Evolutionary conservation across 2,329 filamentous ascomycete genomes (phyloP).

Genomic region (Didymella sp.): DNA sequence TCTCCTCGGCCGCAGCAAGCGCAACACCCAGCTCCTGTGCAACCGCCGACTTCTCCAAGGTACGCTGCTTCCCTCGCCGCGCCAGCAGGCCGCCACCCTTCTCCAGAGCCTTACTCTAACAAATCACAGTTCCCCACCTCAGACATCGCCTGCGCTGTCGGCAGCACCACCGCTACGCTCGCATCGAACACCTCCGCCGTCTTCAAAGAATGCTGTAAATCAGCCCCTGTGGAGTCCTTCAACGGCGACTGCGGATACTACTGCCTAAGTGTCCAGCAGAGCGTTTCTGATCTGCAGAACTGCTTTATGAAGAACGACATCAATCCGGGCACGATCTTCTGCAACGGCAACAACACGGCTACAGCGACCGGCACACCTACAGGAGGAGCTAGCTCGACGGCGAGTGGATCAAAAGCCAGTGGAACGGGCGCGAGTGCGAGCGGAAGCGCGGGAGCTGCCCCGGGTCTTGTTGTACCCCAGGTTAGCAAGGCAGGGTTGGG

Average conservation of each 20-base stretch:
- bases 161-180: conserved; percentile 28
- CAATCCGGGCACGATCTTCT: conserved; percentile 31
- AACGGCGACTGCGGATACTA: conserved; percentile 41
- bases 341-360: conserved; percentile 36
- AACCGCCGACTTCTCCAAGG: conserved; percentile 30
- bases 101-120: neutral
- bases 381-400: conserved; percentile 17
- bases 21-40: conserved; percentile 32
- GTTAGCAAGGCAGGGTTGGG: conserved; percentile 42
- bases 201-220: conserved; percentile 43
- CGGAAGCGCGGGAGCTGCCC: conserved; percentile 27
- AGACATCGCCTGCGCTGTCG: conserved; percentile 41
- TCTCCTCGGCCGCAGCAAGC: conserved; percentile 28
- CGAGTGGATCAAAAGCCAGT: conserved; percentile 17
- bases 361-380: conserved; percentile 36
- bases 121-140: conserved; percentile 29
- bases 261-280: conserved; percentile 39
- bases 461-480: conserved; percentile 21
- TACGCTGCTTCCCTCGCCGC: neutral
- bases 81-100: too few species aligned
- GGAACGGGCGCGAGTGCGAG: conserved; percentile 13
- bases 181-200: conserved; percentile 35
- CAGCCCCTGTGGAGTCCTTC: conserved; percentile 39
- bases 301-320: conserved; percentile 42
- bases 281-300: conserved; percentile 34